Conservation (phyloP, 257 asterid species). For the Ocimum tenuiflorum region DNA sequence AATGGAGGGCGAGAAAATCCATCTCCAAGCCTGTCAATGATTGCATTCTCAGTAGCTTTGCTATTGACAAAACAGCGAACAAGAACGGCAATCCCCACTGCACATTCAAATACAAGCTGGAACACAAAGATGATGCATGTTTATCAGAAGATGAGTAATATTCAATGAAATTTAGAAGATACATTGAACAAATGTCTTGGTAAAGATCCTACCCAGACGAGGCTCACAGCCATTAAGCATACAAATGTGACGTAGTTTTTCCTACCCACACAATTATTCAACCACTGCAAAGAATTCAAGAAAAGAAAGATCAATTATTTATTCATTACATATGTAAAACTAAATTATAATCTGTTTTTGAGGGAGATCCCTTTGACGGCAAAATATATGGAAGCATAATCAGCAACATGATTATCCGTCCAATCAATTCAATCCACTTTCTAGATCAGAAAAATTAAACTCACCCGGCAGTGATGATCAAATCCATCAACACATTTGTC, state of each 20-base stretch:
- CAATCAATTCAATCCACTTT: background rate
- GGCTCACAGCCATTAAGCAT: slow-evolving; percentile 89
- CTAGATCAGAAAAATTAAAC: slow-evolving; percentile 28
- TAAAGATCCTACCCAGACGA: slow-evolving; percentile 64
- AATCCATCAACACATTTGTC: slow-evolving; percentile 98
- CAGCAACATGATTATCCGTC: background rate
- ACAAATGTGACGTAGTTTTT: slow-evolving; percentile 77
- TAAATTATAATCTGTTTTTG: background rate
- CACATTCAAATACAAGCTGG: slow-evolving; percentile 89
- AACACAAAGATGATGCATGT: slow-evolving; percentile 17
- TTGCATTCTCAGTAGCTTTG: slow-evolving; percentile 67
- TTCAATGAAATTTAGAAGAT: background rate
- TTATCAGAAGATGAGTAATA: slow-evolving; percentile 9
- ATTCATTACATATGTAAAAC: background rate
- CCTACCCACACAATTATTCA: slow-evolving; percentile 92
- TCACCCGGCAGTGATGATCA: slow-evolving; percentile 98
- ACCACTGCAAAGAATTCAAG: slow-evolving; percentile 60
- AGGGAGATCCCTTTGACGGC: background rate
- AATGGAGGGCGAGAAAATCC: slow-evolving; percentile 96
- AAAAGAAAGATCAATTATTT: background rate
- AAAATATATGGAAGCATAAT: background rate
- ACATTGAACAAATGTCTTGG: slow-evolving; percentile 2
- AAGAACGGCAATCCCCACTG: slow-evolving; percentile 75
- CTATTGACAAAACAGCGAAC: slow-evolving; percentile 78
- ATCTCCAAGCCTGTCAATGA: slow-evolving; percentile 73